Base-by-base conservation (phyloP, 495 filamentous ascomycete genomes). In the Darksidea phi region DNA sequence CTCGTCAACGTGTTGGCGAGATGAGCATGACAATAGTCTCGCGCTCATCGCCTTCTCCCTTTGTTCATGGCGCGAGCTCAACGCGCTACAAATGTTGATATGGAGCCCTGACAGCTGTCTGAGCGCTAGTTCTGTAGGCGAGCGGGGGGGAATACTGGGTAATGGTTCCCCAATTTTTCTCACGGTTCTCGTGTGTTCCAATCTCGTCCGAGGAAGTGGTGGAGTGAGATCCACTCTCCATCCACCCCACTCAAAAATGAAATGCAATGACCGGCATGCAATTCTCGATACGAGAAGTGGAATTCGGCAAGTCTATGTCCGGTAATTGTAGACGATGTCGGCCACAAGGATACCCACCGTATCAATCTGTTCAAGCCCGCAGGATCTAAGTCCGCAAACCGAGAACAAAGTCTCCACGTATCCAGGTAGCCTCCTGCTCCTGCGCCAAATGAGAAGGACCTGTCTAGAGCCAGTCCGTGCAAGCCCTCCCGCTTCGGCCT, bases 101-200 rank as follows among this genome's bases (percentile, higher is more conserved):
- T 48, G 55, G 55, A 41, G 45, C 26, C 26, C n/a, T 58, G 55
- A 58, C 55, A 58, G 55, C 55, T 48, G 55, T 26, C 47, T 26
- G 17, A n/a, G 5, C 18, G 46, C 17, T 59, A 57, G 36, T n/a
- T 28, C n/a, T 21, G 41, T 21, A 45, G 41, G 41, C n/a, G n/a
- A 6, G 6, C 15, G 20, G n/a, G 41, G n/a, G 41, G 6, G 4
- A 21, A 3, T 45, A 13, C 41, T 6, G 41, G 15, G 41, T 15
- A 13, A 15, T 21, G 13, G 20, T 45, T n/a, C 20, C n/a, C n/a
- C n/a, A n/a, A n/a, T n/a, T n/a, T n/a, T n/a, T n/a, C n/a, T n/a
- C n/a, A n/a, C n/a, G n/a, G n/a, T n/a, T n/a, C n/a, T n/a, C n/a
- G n/a, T n/a, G n/a, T n/a, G n/a, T n/a, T n/a, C n/a, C n/a, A n/a